Evolutionary conservation across 2,329 filamentous ascomycete species (phyloP).

Genomic region (Epichloe uncinata): DNA sequence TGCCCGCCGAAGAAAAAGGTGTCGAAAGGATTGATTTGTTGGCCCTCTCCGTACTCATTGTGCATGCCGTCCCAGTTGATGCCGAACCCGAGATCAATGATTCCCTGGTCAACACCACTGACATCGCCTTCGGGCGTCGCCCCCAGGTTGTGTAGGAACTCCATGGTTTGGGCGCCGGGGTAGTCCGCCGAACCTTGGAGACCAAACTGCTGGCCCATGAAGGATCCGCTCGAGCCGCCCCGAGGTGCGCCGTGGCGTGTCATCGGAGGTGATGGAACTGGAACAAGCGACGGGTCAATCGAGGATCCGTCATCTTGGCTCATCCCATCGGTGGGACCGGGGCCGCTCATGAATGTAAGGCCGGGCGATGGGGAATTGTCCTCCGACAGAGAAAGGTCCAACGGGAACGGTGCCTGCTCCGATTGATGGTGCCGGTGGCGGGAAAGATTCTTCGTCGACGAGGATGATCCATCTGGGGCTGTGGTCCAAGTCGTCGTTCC

Average conservation of each 20-base stretch:
- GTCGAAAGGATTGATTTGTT: slow-evolving; percentile 56
- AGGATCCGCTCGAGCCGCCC: slow-evolving; percentile 15
- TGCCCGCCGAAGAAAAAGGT: slow-evolving; percentile 55
- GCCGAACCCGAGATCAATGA: slow-evolving; percentile 53
- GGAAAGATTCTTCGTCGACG: slow-evolving; percentile 7
- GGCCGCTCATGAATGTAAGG: slow-evolving; percentile 16
- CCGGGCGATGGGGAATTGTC: slow-evolving; percentile 29
- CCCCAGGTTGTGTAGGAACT: slow-evolving; percentile 35
- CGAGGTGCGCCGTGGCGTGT: slow-evolving; percentile 23
- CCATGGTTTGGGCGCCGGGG: slow-evolving; percentile 37
- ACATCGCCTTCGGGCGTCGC: slow-evolving; percentile 20
- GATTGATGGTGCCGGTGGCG: slow-evolving; percentile 17
- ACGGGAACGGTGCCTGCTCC: slow-evolving; percentile 20
- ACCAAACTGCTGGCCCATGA: slow-evolving; percentile 20
- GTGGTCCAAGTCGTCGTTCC: slow-evolving; percentile 18
- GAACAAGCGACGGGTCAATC: slow-evolving; percentile 29
- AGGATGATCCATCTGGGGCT: slow-evolving; percentile 13
- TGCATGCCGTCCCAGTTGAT: slow-evolving; percentile 50
- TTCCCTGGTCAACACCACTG: slow-evolving; percentile 26
- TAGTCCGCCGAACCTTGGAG: slow-evolving; percentile 25
- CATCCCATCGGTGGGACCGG: slow-evolving; percentile 16
- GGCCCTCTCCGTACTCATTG: slow-evolving; percentile 48
- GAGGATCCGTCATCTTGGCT: slow-evolving; percentile 18
- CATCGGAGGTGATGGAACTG: slow-evolving; percentile 30
- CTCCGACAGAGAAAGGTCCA: slow-evolving; percentile 25